Evolutionary conservation across 352 stramenopile genomes (phyloP).

Genomic region (Blastocystis sp.): DNA sequence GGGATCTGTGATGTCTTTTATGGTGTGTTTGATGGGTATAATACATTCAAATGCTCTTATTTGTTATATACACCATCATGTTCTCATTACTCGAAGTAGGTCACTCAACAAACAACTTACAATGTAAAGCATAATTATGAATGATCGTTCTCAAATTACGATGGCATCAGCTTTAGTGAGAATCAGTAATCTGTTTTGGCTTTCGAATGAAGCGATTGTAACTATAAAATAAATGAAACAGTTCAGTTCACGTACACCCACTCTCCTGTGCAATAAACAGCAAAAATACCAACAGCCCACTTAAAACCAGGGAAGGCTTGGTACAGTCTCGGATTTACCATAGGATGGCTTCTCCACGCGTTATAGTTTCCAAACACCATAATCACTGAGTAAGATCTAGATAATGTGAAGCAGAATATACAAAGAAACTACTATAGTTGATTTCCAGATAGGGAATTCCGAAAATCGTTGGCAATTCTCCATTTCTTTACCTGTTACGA

Average conservation of each 20-base stretch:
- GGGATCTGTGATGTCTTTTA: neutral
- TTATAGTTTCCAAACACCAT: conserved; percentile 62
- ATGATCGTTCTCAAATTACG: no score
- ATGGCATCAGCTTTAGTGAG: neutral
- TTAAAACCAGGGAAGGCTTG: conserved; percentile 60
- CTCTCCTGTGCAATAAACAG: conserved; percentile 50
- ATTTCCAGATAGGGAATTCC: neutral
- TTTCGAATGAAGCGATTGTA: conserved; percentile 48
- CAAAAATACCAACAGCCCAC: conserved; percentile 61
- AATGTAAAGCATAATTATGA: no score
- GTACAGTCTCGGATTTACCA: conserved; percentile 45
- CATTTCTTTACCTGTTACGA: neutral
- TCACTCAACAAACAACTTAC: no score
- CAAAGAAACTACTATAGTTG: neutral
- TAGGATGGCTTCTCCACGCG: conserved; percentile 59
- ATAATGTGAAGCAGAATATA: neutral
- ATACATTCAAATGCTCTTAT: no score
- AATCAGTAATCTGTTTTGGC: conserved; percentile 15
- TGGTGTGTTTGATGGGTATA: neutral
- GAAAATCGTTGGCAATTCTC: neutral
- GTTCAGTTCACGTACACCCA: conserved; percentile 9
- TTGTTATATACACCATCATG: no score
- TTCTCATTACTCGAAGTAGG: no score
- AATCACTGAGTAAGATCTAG: neutral
- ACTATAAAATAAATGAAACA: neutral